Percentiles rank a stretch among this genome's conserved stretches.
phyloP scores from a whole-genome alignment of 1,284 basidiomycete species.

The Coniophora puteana region DNA sequence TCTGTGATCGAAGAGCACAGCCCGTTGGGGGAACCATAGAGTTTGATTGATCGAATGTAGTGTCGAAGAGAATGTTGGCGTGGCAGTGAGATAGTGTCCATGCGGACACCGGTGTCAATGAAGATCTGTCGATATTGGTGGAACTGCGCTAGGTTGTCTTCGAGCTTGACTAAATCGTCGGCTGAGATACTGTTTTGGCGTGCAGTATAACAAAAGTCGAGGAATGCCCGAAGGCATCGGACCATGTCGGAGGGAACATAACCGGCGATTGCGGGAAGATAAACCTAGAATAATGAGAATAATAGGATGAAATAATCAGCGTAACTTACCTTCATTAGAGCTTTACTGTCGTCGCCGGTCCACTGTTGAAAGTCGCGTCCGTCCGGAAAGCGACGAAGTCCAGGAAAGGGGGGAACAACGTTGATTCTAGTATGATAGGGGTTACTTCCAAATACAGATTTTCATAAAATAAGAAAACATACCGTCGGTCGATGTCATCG shows the following conservation, averaged over 20 bases:
- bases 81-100: slow-evolving; percentile 14
- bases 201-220: slow-evolving; percentile 13
- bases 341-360: slow-evolving; percentile 10
- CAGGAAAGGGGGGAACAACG: slow-evolving; percentile 5
- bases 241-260: slow-evolving; percentile 11
- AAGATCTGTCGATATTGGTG: slow-evolving; percentile 6
- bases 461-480: neutral
- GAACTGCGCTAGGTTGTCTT: slow-evolving; percentile 5
- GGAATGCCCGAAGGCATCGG: slow-evolving; percentile 5
- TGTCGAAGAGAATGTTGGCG: slow-evolving; percentile 16
- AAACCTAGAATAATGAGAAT: slow-evolving; percentile 4
- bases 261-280: slow-evolving; percentile 12
- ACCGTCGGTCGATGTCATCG: slow-evolving; percentile 8
- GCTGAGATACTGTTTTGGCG: neutral
- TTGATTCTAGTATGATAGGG: slow-evolving; percentile 4
- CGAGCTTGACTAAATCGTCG: neutral
- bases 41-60: slow-evolving; percentile 1
- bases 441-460: neutral
- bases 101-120: slow-evolving; percentile 3
- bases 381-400: slow-evolving; percentile 5
- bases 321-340: slow-evolving; percentile 8
- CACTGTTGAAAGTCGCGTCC: slow-evolving; percentile 9
- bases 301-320: neutral
- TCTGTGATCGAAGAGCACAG: too few species aligned
- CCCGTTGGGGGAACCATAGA: slow-evolving; percentile 6